Percentiles rank a stretch among this genome's conserved stretches.
These are phyloP conservation scores for Erysiphe pisi DNA, from an alignment of 2,329 filamentous ascomycete genomes.

Conservation along the genomic window DNA sequence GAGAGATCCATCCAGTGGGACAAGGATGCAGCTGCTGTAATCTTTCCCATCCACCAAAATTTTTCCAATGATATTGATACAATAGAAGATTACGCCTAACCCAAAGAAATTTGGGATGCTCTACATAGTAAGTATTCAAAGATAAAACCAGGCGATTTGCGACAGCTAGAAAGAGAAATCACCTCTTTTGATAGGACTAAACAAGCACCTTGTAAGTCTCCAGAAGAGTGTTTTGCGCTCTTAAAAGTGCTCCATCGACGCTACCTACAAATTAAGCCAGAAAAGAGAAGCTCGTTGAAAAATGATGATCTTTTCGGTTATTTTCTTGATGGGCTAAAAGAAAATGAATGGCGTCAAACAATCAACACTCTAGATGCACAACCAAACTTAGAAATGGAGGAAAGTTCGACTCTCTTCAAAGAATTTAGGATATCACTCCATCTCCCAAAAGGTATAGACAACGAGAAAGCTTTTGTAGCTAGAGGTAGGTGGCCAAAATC, in stretches of 20 bases:
- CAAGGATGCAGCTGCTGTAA: neutral
- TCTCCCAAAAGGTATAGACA: neutral
- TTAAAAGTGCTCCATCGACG: neutral
- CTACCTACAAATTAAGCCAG: neutral
- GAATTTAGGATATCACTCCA: neutral
- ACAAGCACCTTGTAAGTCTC: neutral
- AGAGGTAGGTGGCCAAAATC: neutral
- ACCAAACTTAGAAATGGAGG: neutral
- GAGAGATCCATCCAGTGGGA: neutral
- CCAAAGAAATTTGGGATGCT: neutral
- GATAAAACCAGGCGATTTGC: neutral
- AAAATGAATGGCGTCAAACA: neutral
- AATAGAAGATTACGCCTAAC: neutral
- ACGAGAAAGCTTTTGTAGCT: neutral
- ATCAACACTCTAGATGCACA: slow-evolving; percentile 4
- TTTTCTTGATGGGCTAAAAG: slow-evolving; percentile 7
- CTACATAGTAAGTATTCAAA: no score
- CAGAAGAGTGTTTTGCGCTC: slow-evolving; percentile 5
- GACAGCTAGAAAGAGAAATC: slow-evolving; percentile 23
- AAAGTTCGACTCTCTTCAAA: neutral
- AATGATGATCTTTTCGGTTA: slow-evolving; percentile 20
- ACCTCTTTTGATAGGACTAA: neutral
- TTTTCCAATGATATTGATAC: neutral
- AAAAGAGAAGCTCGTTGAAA: slow-evolving; percentile 11
- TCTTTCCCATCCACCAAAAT: neutral